phyloP scores from a whole-genome alignment of 805 yeast species.

The Sungouiella thailandica region DNA sequence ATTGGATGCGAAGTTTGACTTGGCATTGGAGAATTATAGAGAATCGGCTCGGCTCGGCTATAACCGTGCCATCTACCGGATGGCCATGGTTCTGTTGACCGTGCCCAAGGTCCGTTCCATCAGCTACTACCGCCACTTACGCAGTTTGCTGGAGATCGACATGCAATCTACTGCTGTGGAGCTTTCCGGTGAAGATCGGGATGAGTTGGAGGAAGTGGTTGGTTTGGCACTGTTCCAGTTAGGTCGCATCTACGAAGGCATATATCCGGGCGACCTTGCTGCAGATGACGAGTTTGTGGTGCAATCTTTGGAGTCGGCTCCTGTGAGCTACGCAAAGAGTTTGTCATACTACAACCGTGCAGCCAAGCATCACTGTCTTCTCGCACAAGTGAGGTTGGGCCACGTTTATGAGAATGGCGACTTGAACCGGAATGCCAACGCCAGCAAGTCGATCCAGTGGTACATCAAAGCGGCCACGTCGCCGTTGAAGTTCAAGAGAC shows the following conservation, averaged over 20 bases:
- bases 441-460: slow-evolving; percentile 42
- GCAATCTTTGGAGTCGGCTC: slow-evolving; percentile 31
- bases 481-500: slow-evolving; percentile 34
- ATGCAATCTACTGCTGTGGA: slow-evolving; percentile 27
- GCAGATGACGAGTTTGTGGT: slow-evolving; percentile 32
- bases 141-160: slow-evolving; percentile 35
- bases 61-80: slow-evolving; percentile 39
- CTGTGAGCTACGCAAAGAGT: slow-evolving; percentile 40
- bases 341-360: slow-evolving; percentile 38
- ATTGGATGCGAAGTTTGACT: slow-evolving; percentile 26
- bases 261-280: slow-evolving; percentile 39
- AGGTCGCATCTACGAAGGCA: slow-evolving; percentile 41
- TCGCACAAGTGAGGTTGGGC: slow-evolving; percentile 39
- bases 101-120: slow-evolving; percentile 30
- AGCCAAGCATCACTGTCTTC: slow-evolving; percentile 35
- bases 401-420: slow-evolving; percentile 40
- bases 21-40: slow-evolving; percentile 31
- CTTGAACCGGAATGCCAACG: slow-evolving; percentile 33
- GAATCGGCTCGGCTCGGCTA: slow-evolving; percentile 39
- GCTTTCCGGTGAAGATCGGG: slow-evolving; percentile 33
- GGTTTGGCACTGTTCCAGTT: slow-evolving; percentile 39
- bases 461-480: slow-evolving; percentile 37
- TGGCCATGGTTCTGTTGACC: slow-evolving; percentile 33
- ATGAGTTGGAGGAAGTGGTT: slow-evolving; percentile 37
- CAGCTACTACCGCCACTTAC: slow-evolving; percentile 31